Evolutionary conservation across 2,329 filamentous ascomycete species (phyloP).

Genomic region (Ophiostoma piceae): DNA sequence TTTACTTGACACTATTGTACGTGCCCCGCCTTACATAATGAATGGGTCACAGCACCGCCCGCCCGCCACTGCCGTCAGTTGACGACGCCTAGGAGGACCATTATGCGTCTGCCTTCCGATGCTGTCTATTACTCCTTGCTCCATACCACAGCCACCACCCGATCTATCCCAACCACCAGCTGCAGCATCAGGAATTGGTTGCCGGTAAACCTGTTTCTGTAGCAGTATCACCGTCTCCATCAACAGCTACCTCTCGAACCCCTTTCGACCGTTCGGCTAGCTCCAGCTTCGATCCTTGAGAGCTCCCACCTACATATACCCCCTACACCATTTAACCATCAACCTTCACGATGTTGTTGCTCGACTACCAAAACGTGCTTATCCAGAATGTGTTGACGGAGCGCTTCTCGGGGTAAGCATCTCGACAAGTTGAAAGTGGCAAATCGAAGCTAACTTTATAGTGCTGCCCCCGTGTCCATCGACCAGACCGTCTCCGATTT

Average conservation of each 20-base stretch:
- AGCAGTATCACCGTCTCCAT: background rate
- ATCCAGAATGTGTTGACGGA: constrained; percentile 95
- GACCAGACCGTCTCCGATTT: constrained; percentile 99
- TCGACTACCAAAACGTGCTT: constrained; percentile 98
- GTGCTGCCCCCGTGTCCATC: constrained; percentile 78
- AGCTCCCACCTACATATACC: background rate
- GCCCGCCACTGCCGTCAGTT: constrained; percentile 10
- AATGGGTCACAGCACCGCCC: background rate
- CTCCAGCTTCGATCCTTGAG: background rate
- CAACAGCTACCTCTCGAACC: background rate
- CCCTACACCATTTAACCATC: constrained; percentile 4
- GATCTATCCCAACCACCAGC: constrained; percentile 10
- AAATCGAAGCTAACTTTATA: constrained; percentile 36
- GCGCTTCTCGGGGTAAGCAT: constrained; percentile 74
- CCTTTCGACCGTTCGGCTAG: background rate
- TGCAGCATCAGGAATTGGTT: constrained; percentile 11
- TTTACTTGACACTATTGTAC: background rate
- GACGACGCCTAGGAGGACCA: background rate
- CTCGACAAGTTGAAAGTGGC: constrained; percentile 11
- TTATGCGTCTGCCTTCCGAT: background rate
- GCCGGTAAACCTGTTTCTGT: background rate
- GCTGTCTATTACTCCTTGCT: background rate
- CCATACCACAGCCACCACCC: background rate
- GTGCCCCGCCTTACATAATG: constrained; percentile 6
- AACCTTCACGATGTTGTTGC: constrained; percentile 66